Base-by-base conservation (phyloP, 1,284 basidiomycete species). In the Sanghuangporus weigelae region DNA sequence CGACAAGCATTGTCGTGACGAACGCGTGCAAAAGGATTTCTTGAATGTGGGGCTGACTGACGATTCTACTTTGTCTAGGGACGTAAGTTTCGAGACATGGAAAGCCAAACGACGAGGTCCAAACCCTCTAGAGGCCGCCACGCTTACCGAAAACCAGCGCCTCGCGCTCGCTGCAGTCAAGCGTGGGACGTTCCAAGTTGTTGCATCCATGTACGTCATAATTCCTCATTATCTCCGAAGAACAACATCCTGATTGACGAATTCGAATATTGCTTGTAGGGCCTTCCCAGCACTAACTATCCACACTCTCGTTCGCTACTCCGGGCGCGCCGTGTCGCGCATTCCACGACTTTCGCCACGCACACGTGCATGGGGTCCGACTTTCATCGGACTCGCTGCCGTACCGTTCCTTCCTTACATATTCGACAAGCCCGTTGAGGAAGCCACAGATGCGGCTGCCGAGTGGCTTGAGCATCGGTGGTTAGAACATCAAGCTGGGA, bases 1-100 rank as follows among this genome's bases (percentile, higher is more conserved):
- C 42, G 54, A 62, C 59, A 36, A 19, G 51, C 12, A 12, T 19
- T 14, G 2, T 26, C 40, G 40, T 12, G 40, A 7, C 40, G 40
- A 42, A 11, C 12, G 12, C 40, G n/a, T 7, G 40, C 40, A n/a
- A 42, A 42, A 5, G 2, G 26, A 31, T 16, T 46, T 46, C 44
- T 7, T 36, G 5, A 36, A 31, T 57, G 36, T 60, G 51, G 23
- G 19, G 16, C 31, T 23, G 14, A 21, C n/a, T 55, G 14, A 8
- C 12, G 23, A 7, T 23, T 16, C 21, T 39, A 12, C 31, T 21
- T 72, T 80, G 38, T 72, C 73, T 69, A 93, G 92, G 57, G 95
- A 97, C 71, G 93, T 96, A 46, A 81, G 84, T n/a, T 96, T 94
- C 74, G 94, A 96, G 71, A 87, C 93, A 3, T 97, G 94, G 79